phyloP scores from a whole-genome alignment of 2,329 filamentous ascomycete species.

The Pseudocercospora pini-densiflorae region DNA sequence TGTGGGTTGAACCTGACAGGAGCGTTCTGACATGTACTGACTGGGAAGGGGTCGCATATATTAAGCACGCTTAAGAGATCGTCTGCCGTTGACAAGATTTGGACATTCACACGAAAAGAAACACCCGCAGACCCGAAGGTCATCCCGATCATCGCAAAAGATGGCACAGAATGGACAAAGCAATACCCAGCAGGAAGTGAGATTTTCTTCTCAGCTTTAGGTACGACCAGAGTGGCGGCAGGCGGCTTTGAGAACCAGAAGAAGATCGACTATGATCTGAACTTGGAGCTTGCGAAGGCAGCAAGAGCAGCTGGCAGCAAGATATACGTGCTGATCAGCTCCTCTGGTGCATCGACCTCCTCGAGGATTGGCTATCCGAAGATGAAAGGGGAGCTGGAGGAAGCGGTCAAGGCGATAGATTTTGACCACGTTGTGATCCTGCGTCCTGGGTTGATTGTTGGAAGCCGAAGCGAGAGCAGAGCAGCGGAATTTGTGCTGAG shows the following conservation, averaged over 20 bases:
- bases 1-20: background rate
- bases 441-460: slow-evolving; percentile 44
- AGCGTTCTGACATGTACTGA: background rate
- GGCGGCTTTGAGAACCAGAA: slow-evolving; percentile 43
- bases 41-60: background rate
- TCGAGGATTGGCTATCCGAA: slow-evolving; percentile 36
- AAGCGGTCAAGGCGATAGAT: slow-evolving; percentile 40
- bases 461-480: slow-evolving; percentile 4
- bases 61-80: background rate
- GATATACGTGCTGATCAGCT: slow-evolving; percentile 44
- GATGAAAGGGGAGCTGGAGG: slow-evolving; percentile 46
- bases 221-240: slow-evolving; percentile 41
- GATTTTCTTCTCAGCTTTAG: slow-evolving; percentile 35
- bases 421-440: slow-evolving; percentile 45
- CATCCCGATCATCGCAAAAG: background rate
- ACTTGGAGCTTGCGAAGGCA: slow-evolving; percentile 42
- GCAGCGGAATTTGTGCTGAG: background rate
- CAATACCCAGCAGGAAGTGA: background rate
- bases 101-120: background rate
- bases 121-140: background rate
- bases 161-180: background rate
- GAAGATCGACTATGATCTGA: slow-evolving; percentile 45
- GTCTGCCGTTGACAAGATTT: background rate
- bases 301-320: slow-evolving; percentile 43
- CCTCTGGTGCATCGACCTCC: slow-evolving; percentile 36